These are phyloP conservation scores for Fusarium xylarioides DNA, from an alignment of 2,329 filamentous ascomycete species.

Conservation along the genomic window DNA sequence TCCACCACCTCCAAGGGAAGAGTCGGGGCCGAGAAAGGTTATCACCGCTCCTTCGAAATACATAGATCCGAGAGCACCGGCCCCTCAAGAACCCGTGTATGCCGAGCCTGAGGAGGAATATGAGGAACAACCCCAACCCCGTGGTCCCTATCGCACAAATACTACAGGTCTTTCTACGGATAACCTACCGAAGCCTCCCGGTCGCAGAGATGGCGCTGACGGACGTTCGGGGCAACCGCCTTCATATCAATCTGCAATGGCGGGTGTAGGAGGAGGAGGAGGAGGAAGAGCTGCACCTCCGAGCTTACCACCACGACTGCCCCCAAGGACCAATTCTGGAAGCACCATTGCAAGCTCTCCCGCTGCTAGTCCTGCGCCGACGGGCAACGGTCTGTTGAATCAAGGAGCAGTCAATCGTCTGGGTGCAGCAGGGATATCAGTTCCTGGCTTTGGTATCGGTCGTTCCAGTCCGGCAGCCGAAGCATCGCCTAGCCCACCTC, in stretches of 20 bases:
- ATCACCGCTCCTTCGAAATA: conserved; percentile 48
- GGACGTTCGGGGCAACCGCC: conserved; percentile 46
- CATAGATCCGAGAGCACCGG: conserved; percentile 42
- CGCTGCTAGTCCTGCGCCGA: conserved; percentile 34
- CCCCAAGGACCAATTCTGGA: conserved; percentile 56
- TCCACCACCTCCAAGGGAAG: conserved; percentile 40
- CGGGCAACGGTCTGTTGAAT: conserved; percentile 52
- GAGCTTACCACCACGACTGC: conserved; percentile 74
- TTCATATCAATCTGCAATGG: conserved; percentile 43
- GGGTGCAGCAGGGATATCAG: conserved; percentile 77
- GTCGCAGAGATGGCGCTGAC: conserved; percentile 56
- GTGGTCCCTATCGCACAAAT: conserved; percentile 73
- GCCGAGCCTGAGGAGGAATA: conserved; percentile 19
- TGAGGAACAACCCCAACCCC: conserved; percentile 55
- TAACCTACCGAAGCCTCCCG: conserved; percentile 76
- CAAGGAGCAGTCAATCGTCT: conserved; percentile 72
- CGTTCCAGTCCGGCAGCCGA: conserved; percentile 44
- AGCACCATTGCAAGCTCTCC: conserved; percentile 37
- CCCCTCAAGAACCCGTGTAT: conserved; percentile 18
- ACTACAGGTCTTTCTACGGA: conserved; percentile 76
- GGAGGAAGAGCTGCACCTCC: conserved; percentile 53
- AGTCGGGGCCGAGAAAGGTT: conserved; percentile 41
- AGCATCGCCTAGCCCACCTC: conserved; percentile 41
- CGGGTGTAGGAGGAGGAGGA: conserved; percentile 45
- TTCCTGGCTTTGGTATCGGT: conserved; percentile 81